A percentile compares a stretch with the other conserved stretches of the same genome.
phyloP scores from a whole-genome alignment of 192 early-diverging fungal species.

The Chytriomyces hyalinus region DNA sequence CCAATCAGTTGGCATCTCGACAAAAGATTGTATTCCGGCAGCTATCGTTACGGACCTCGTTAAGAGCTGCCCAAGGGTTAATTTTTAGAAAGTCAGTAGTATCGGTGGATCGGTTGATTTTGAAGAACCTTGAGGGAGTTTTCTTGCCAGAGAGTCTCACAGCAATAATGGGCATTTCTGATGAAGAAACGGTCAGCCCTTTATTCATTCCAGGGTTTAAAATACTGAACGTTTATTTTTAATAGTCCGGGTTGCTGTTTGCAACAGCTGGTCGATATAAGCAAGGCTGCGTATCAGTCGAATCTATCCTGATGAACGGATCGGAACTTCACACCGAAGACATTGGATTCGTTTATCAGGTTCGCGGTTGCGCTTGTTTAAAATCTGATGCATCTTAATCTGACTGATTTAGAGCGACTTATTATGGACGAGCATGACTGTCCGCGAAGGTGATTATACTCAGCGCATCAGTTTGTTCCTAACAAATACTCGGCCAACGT shows the following conservation, averaged over 20 bases:
- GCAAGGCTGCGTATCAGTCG: no score
- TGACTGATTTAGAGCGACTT: constrained; percentile 59
- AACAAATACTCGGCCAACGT: background rate
- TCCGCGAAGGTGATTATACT: constrained; percentile 55
- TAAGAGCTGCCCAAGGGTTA: background rate
- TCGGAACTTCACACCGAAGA: background rate
- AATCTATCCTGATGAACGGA: no score
- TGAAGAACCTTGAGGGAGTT: constrained; percentile 18
- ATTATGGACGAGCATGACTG: constrained; percentile 70
- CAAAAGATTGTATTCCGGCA: background rate
- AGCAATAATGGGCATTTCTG: constrained; percentile 79
- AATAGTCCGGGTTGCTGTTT: no score
- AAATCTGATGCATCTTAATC: background rate
- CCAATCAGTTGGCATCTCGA: no score
- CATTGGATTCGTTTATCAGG: constrained; percentile 50
- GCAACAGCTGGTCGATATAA: no score
- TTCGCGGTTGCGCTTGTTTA: background rate
- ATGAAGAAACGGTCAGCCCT: no score
- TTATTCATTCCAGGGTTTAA: no score
- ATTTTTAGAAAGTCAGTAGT: background rate
- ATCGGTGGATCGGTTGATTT: constrained; percentile 2
- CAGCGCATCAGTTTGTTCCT: background rate
- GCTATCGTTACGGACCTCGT: background rate
- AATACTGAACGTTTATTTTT: no score
- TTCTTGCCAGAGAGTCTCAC: constrained; percentile 70